Evolutionary conservation across 495 filamentous ascomycete genomes (phyloP), one percentile per base, ranked within the genome.

Genomic region (Darksidea phi): DNA sequence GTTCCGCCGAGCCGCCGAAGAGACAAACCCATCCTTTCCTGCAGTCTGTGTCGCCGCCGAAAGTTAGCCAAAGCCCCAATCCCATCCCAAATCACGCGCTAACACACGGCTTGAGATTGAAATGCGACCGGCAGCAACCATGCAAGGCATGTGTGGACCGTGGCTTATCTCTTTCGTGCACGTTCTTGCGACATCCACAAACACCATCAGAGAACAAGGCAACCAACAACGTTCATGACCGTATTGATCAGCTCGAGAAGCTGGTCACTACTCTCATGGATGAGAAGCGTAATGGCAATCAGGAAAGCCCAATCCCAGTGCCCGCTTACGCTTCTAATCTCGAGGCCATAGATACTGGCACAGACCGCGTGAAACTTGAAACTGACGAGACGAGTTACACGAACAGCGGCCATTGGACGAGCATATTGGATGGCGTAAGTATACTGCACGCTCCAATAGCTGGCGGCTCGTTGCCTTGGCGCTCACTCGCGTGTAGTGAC

Each of bases 111-210:
- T 18, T 3, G 10, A 63, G 60, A 25, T 28, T 63, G 36, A 63
- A 63, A 57, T 63, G 60, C 47, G 60, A 63, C 38, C 45, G 60
- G 12, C 60, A 63, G 54, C 53, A 57, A 6, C 60, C 60, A 3
- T 63, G 60, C 24, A 57, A 57, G 36, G 46, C 60, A 24, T 63
- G 60, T 26, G 38, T 51, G 15, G 60, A 63, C 21, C 60, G 60
- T 24, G 60, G 60, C 5, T 26, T 63, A 24, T 57, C 60, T 6
- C 43, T 57, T 1, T 63, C 60, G 6, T 63, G 60, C 38, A 52
- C 47, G 6, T 63, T 57, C 45, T 26, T 32, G 10, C 59, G 41
- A 15, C 34, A 37, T 38, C 12, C 24, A 15, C 45, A 53, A 12
- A 28, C 42, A 2, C 23, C 32, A 23, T 24, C 23, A 20, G 20